Evolutionary conservation across 805 yeast species (phyloP).

Genomic region (Candida awuae): DNA sequence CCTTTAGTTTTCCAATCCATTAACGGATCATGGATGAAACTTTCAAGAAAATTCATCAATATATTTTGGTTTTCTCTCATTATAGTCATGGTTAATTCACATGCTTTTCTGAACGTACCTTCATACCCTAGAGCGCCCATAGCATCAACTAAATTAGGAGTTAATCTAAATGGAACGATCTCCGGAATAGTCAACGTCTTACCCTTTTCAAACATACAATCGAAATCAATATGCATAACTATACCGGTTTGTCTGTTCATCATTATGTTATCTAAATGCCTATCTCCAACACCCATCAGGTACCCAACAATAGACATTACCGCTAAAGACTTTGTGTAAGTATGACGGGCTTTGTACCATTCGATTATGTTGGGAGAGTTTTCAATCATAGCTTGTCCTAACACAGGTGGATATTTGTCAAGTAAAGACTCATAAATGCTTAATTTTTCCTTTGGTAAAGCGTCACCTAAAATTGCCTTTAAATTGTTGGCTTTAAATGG

Average conservation of each 20-base stretch:
- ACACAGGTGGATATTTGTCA: conserved; percentile 51
- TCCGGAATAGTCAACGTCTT: conserved; percentile 73
- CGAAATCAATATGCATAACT: conserved; percentile 91
- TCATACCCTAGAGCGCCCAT: conserved; percentile 80
- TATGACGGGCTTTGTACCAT: conserved; percentile 77
- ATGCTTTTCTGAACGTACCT: conserved; percentile 77
- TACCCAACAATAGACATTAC: conserved; percentile 98
- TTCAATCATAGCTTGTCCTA: conserved; percentile 82
- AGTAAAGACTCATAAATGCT: conserved; percentile 29
- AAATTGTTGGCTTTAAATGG: conserved; percentile 24
- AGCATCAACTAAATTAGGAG: conserved; percentile 84
- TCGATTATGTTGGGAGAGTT: conserved; percentile 81
- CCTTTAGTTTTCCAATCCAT: conserved; percentile 46
- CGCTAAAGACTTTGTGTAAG: conserved; percentile 72
- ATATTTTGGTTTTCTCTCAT: conserved; percentile 75
- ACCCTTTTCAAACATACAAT: conserved; percentile 88
- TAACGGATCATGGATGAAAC: conserved; percentile 87
- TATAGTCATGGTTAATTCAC: conserved; percentile 73
- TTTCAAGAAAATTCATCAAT: conserved; percentile 83
- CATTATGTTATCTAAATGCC: conserved; percentile 90
- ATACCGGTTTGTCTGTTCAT: conserved; percentile 67
- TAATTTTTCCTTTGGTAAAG: conserved; percentile 22
- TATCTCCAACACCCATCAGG: conserved; percentile 87
- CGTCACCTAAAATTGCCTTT: conserved; percentile 20
- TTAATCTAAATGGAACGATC: conserved; percentile 86